These are phyloP conservation scores for Sorghum bicolor DNA, from an alignment of 176 grass and related monocot species.

Conservation along the genomic window DNA sequence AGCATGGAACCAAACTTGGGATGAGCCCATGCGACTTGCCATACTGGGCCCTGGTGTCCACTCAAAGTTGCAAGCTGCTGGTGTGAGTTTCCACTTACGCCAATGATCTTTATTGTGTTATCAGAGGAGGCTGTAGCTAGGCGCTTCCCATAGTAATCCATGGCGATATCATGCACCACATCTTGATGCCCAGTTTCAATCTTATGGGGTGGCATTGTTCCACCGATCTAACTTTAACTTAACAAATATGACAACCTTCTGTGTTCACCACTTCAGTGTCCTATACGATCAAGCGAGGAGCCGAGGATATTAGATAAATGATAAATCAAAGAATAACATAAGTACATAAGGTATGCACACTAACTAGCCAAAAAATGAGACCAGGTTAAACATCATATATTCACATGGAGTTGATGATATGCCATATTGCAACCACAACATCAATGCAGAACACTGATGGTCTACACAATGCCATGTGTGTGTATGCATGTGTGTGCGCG, in stretches of 20 bases:
- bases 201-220: slow-evolving; percentile 63
- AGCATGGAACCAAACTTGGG: slow-evolving; percentile 79
- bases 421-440: not conserved
- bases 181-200: slow-evolving; percentile 72
- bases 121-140: slow-evolving; percentile 70
- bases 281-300: not conserved
- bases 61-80: slow-evolving; percentile 70
- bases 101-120: slow-evolving; percentile 69
- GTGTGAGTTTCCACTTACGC: slow-evolving; percentile 58
- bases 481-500: too few relatives aligned
- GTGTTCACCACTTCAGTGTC: not conserved
- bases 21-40: slow-evolving; percentile 75
- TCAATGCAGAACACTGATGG: not conserved
- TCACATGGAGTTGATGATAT: not conserved
- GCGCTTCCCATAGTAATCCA: slow-evolving; percentile 86
- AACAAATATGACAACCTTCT: not conserved
- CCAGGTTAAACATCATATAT: not conserved
- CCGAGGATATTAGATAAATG: not conserved
- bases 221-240: not conserved
- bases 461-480: not conserved
- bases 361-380: not conserved
- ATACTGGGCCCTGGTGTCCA: slow-evolving; percentile 72
- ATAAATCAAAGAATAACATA: not conserved
- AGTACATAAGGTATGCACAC: not conserved
- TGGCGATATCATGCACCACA: slow-evolving; percentile 62